Base-by-base conservation (phyloP, 1,284 basidiomycete species). In the Leccinum cinnamomeum region DNA sequence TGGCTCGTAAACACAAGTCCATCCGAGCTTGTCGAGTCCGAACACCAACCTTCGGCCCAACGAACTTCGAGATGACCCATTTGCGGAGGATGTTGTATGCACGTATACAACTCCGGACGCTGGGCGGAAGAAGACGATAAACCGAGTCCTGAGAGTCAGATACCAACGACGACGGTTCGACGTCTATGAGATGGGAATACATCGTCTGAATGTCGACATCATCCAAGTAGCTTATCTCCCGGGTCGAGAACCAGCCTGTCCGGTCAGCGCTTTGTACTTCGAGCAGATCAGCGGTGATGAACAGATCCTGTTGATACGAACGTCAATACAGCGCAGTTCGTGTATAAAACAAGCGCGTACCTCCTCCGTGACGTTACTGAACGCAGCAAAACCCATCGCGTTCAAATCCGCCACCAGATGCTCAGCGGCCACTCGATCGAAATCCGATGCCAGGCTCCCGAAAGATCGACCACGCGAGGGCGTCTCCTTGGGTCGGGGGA, bases 181-280 rank as follows among this genome's bases (percentile, higher is more conserved):
- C 81, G 53, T 91, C 87, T 67, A 84, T 81, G 54, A 92, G 75
- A 68, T 89, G 84, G 3, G 84, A 83, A 72, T 89, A 87, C 67
- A 94, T 87, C 46, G 83, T 87, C 70, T 92, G 89, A 53, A 93
- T 87, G 64, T 92, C 89, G 18, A 87, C 79, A 5, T 82, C 91
- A 14, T 85, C 82, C 48, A 79, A 71, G 1, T 79, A 75, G 37
- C 72, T 76, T 1, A 76, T 71, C 35, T 92, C 90, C 62, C 84
- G 80, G 41, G 77, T 67, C 8, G 82, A 78, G 75, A 90, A 90
- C 91, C 91, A 94, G 2, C 89, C 91, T 3, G 84, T 87, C 39
- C 85, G 83, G 72, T 94, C 91, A 16, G 84, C 83, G 5, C 84
- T 87, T 73, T 93, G 91, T 1, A 90, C 84, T 73, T 94, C 91